A percentile compares a stretch with the other conserved stretches of the same genome.
Conservation (phyloP, 257 asterid genomes). For the Solanum pinnatisectum region DNA sequence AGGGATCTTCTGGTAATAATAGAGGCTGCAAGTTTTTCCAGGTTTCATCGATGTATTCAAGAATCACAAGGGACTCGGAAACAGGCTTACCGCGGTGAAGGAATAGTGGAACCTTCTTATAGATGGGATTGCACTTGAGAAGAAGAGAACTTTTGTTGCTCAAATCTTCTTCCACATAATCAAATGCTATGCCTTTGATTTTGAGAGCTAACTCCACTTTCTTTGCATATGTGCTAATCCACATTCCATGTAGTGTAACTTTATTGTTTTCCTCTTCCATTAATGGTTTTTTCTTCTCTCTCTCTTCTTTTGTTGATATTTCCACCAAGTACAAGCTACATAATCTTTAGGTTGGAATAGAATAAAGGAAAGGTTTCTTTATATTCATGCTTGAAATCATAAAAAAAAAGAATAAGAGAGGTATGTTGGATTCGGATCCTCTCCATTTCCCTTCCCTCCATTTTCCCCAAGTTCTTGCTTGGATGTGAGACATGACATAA, state of each 20-base stretch:
- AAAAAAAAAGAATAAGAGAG: too few relatives aligned
- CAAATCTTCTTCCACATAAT: conserved; percentile 34
- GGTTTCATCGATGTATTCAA: conserved; percentile 29
- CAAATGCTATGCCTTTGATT: conserved; percentile 33
- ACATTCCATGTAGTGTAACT: conserved; percentile 24
- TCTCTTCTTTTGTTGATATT: background rate
- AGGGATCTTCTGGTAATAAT: conserved; percentile 25
- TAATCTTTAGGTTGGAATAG: background rate
- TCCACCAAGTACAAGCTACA: background rate
- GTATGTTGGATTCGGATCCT: too few relatives aligned
- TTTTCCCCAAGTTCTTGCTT: too few relatives aligned
- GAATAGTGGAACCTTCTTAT: background rate
- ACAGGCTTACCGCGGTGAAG: background rate
- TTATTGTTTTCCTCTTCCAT: conserved; percentile 25
- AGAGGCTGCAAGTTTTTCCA: conserved; percentile 17
- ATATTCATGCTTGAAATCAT: too few relatives aligned
- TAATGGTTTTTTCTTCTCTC: background rate
- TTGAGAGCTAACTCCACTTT: conserved; percentile 42
- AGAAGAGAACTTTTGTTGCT: conserved; percentile 14
- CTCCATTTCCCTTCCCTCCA: too few relatives aligned
- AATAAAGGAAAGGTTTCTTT: background rate
- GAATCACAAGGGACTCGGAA: background rate
- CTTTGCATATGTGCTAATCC: conserved; percentile 31
- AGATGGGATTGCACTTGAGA: background rate
- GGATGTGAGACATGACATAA: too few relatives aligned